These are phyloP conservation scores for Corchorus capsularis DNA, from an alignment of 345 rosid species.

Conservation along the genomic window DNA sequence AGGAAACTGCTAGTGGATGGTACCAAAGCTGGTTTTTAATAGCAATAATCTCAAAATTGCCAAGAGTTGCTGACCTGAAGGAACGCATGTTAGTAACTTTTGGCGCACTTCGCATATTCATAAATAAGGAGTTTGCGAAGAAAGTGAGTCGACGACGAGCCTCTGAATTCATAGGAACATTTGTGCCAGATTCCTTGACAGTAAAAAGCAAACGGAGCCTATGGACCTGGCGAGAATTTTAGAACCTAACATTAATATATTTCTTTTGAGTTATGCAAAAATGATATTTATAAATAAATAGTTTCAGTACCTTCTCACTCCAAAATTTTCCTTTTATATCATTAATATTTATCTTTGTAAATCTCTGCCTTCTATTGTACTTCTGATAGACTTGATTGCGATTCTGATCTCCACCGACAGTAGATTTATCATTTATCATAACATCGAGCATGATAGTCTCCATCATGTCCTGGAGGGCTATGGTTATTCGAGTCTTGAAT, in stretches of 20 bases:
- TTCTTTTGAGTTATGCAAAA: neutral
- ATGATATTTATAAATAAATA: neutral
- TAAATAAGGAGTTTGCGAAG: slow-evolving; percentile 94
- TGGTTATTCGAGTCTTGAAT: slow-evolving; percentile 71
- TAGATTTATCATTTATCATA: slow-evolving; percentile 60
- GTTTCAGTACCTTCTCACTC: slow-evolving; percentile 71
- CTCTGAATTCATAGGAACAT: slow-evolving; percentile 89
- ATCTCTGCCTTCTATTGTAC: slow-evolving; percentile 58
- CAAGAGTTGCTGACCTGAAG: slow-evolving; percentile 57
- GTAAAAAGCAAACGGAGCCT: slow-evolving; percentile 82
- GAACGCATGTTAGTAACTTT: slow-evolving; percentile 89
- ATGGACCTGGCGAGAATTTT: slow-evolving; percentile 48
- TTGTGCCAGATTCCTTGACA: slow-evolving; percentile 91
- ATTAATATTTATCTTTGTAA: slow-evolving; percentile 57
- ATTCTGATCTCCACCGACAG: slow-evolving; percentile 42
- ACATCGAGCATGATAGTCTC: slow-evolving; percentile 76
- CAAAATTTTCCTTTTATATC: slow-evolving; percentile 33
- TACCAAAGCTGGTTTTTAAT: neutral
- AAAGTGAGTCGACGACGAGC: slow-evolving; percentile 98
- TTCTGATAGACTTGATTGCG: slow-evolving; percentile 24
- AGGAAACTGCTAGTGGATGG: neutral
- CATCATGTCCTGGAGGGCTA: slow-evolving; percentile 81
- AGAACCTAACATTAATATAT: slow-evolving; percentile 18
- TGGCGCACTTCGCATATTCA: slow-evolving; percentile 90
- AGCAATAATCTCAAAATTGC: slow-evolving; percentile 8